phyloP scores from a whole-genome alignment of 2,329 filamentous ascomycete species.

The Raffaelea ambrosiae region DNA sequence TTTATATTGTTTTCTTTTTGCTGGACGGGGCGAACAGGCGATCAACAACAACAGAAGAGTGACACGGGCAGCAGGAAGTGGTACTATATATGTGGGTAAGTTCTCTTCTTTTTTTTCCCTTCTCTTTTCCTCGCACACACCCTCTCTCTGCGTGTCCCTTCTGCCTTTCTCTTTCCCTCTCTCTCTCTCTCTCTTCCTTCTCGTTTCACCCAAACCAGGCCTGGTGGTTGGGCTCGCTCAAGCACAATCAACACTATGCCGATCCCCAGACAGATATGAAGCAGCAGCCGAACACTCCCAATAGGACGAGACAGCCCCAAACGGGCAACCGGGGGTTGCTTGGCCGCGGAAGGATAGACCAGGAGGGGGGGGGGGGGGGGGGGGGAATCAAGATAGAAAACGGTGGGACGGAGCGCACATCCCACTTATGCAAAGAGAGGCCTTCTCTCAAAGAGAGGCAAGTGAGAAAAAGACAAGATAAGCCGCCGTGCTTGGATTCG shows the following conservation, averaged over 20 bases:
- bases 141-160: neutral
- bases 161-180: neutral
- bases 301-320: too few species aligned
- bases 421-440: too few species aligned
- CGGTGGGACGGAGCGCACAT: too few species aligned
- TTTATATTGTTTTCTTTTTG: too few species aligned
- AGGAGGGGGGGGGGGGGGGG: too few species aligned
- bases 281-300: constrained; percentile 1
- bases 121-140: too few species aligned
- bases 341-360: too few species aligned
- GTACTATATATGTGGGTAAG: constrained; percentile 16
- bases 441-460: too few species aligned
- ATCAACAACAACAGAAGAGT: constrained; percentile 14
- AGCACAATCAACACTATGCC: constrained; percentile 4
- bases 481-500: constrained; percentile 13
- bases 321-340: too few species aligned
- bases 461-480: constrained; percentile 9
- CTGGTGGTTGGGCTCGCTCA: constrained; percentile 7
- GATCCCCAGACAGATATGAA: constrained; percentile 16
- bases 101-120: neutral
- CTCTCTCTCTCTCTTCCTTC: neutral
- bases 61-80: constrained; percentile 4
- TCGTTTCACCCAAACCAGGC: constrained; percentile 1
- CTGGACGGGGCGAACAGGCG: constrained; percentile 6
- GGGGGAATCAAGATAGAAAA: too few species aligned